Conservation (phyloP, 2,329 filamentous ascomycete genomes). For the Didymella segeticola region DNA sequence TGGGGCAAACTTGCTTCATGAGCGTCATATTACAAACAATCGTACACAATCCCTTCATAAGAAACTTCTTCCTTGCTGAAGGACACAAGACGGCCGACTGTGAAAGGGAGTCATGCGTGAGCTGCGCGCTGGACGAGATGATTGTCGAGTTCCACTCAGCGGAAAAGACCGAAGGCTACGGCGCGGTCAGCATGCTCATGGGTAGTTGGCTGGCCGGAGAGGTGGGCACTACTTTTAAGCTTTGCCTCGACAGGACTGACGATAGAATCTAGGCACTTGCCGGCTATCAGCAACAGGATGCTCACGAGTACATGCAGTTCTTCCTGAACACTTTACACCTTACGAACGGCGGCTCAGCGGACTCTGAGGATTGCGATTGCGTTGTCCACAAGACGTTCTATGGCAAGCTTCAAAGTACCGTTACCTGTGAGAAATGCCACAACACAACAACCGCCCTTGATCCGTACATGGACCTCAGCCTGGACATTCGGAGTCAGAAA, state of each 20-base stretch:
- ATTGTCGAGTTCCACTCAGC: slow-evolving; percentile 70
- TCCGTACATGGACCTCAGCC: slow-evolving; percentile 87
- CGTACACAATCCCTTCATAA: slow-evolving; percentile 89
- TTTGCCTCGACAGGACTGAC: neutral
- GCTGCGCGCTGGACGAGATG: slow-evolving; percentile 67
- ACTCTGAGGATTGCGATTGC: slow-evolving; percentile 71
- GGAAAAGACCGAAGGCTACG: slow-evolving; percentile 87
- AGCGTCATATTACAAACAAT: slow-evolving; percentile 94
- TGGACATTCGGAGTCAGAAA: slow-evolving; percentile 82
- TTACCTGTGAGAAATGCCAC: slow-evolving; percentile 87
- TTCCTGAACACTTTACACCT: slow-evolving; percentile 88
- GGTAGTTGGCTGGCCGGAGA: slow-evolving; percentile 86
- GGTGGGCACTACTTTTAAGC: slow-evolving; percentile 53
- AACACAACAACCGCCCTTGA: slow-evolving; percentile 84
- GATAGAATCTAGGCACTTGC: slow-evolving; percentile 57
- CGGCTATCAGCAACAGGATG: slow-evolving; percentile 94
- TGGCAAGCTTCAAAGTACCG: slow-evolving; percentile 87
- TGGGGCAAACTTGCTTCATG: slow-evolving; percentile 98
- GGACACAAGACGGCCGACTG: slow-evolving; percentile 84
- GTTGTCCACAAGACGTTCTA: slow-evolving; percentile 95
- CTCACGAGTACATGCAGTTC: slow-evolving; percentile 97
- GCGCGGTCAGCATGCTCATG: slow-evolving; percentile 85
- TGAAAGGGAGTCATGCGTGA: slow-evolving; percentile 61
- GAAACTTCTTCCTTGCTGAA: slow-evolving; percentile 90
- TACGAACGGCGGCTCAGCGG: slow-evolving; percentile 68